phyloP scores from a whole-genome alignment of 768 basidiomycete species.

The Filobasidium wieringae region DNA sequence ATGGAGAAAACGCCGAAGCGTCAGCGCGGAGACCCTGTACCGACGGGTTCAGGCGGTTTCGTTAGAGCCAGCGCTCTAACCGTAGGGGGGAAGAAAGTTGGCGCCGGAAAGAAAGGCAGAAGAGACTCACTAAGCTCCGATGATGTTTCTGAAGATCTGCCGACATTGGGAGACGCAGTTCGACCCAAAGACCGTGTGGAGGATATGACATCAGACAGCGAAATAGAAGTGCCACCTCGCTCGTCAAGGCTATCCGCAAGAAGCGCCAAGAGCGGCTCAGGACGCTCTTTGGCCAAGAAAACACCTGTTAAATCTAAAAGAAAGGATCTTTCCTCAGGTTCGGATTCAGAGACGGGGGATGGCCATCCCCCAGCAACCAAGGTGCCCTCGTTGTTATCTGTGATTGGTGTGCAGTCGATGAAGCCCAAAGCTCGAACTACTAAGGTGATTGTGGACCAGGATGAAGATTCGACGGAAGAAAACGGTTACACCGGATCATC shows the following conservation, averaged over 20 bases:
- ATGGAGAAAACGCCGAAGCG: constrained; percentile 13
- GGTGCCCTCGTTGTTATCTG: not conserved
- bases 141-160: not conserved
- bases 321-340: not conserved
- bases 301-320: not conserved
- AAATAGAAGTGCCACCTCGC: not conserved
- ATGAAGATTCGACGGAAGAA: no score
- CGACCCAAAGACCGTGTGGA: not conserved
- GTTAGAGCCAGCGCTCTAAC: constrained; percentile 11
- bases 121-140: not conserved
- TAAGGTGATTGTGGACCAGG: no score
- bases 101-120: constrained; percentile 1
- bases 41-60: constrained; percentile 34
- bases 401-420: not conserved
- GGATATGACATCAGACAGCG: not conserved
- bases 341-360: not conserved
- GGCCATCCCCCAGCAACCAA: no score
- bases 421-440: not conserved
- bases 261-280: not conserved
- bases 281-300: not conserved
- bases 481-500: not conserved
- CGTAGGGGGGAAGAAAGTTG: constrained; percentile 7
- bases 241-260: not conserved
- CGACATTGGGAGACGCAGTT: not conserved
- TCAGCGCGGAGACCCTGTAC: constrained; percentile 30